A percentile compares a stretch with the other conserved stretches of the same genome.
phyloP scores from a whole-genome alignment of 2,329 filamentous ascomycete species.

The Cercospora canescens region DNA sequence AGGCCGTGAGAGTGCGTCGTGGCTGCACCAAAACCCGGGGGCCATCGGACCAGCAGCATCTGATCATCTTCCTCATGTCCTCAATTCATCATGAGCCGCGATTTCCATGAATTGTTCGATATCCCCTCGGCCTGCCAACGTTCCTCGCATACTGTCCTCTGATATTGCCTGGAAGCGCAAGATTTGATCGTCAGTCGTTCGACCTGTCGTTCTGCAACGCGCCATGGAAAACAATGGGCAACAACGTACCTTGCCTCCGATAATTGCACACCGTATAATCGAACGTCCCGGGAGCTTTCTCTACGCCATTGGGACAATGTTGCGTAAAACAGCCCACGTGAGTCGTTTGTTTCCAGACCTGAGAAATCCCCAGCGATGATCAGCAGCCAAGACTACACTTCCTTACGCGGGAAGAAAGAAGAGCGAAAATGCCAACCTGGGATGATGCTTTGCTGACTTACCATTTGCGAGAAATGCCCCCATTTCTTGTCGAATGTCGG shows the following conservation, averaged over 20 bases:
- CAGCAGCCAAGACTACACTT: background rate
- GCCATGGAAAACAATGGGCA: background rate
- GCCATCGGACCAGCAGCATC: background rate
- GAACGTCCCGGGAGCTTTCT: constrained; percentile 40
- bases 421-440: background rate
- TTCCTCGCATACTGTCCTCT: constrained; percentile 15
- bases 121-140: constrained; percentile 2
- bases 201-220: background rate
- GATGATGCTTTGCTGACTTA: no score
- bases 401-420: constrained; percentile 27
- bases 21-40: background rate
- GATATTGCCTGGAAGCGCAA: background rate
- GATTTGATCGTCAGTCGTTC: background rate
- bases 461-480: constrained; percentile 74
- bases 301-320: constrained; percentile 52
- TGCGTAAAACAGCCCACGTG: constrained; percentile 62
- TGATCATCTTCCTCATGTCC: background rate
- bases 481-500: constrained; percentile 62
- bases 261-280: constrained; percentile 89
- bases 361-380: background rate
- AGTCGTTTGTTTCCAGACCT: background rate
- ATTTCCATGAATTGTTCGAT: background rate
- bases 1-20: constrained; percentile 4
- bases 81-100: background rate
- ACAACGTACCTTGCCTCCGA: constrained; percentile 62